These are phyloP conservation scores for Pestalotiopsis sp. DNA, from an alignment of 2,329 filamentous ascomycete genomes.

Conservation along the genomic window DNA sequence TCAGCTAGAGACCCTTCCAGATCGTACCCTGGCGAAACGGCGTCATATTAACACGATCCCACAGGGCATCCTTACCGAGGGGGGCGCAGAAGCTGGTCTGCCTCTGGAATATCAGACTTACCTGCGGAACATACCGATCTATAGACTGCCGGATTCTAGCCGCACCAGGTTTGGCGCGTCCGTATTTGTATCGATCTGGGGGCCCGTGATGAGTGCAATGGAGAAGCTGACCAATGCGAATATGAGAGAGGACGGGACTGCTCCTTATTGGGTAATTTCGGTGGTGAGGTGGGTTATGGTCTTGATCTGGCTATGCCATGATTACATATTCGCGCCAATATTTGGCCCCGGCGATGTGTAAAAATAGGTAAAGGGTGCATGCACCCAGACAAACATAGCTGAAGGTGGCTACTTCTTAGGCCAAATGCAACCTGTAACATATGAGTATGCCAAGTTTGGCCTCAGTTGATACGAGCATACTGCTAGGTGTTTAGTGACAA, in stretches of 20 bases:
- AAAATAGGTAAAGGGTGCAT: too few species aligned
- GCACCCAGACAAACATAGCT: too few species aligned
- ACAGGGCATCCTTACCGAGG: constrained; percentile 13
- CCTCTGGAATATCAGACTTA: constrained; percentile 13
- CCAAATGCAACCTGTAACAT: too few species aligned
- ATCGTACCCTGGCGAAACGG: background rate
- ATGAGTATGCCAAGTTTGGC: too few species aligned
- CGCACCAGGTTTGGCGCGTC: constrained; percentile 11
- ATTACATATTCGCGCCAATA: constrained; percentile 15
- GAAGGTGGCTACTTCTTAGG: too few species aligned
- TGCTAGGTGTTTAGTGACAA: too few species aligned
- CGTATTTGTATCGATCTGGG: constrained; percentile 14
- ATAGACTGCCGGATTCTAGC: constrained; percentile 8
- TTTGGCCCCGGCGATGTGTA: constrained; percentile 15
- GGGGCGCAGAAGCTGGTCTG: constrained; percentile 11
- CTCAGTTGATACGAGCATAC: too few species aligned
- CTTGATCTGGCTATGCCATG: constrained; percentile 17
- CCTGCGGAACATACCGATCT: constrained; percentile 10
- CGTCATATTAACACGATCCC: background rate
- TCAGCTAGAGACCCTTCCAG: too few species aligned
- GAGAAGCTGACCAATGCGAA: constrained; percentile 15
- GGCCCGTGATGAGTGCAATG: constrained; percentile 13
- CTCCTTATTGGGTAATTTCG: background rate
- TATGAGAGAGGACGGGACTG: background rate
- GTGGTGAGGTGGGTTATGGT: constrained; percentile 12